Percentiles rank a stretch among this genome's conserved stretches.
These are phyloP conservation scores for Candida nemodendra DNA, from an alignment of 805 yeast genomes.

Conservation along the genomic window DNA sequence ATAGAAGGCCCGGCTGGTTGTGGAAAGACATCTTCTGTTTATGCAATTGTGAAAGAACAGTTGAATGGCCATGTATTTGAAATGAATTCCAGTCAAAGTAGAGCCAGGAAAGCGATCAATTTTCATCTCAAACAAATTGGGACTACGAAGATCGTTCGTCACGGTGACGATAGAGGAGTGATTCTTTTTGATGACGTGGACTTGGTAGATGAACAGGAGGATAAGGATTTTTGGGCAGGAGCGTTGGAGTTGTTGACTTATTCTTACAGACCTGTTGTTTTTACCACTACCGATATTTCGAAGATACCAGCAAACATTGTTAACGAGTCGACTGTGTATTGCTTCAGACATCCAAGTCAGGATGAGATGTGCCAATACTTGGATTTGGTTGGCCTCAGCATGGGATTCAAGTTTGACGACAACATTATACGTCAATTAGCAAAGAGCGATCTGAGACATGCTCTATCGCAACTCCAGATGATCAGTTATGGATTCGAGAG, in stretches of 20 bases:
- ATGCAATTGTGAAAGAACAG: constrained; percentile 58
- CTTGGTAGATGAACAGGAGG: constrained; percentile 68
- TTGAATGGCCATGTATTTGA: constrained; percentile 76
- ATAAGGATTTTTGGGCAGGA: constrained; percentile 77
- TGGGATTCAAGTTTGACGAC: constrained; percentile 26
- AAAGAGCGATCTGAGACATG: constrained; percentile 24
- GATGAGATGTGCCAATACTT: constrained; percentile 21
- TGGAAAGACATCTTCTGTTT: constrained; percentile 76
- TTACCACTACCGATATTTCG: constrained; percentile 29
- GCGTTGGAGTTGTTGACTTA: constrained; percentile 54
- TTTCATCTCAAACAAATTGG: constrained; percentile 72
- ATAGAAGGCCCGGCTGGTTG: constrained; percentile 69
- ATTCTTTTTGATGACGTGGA: constrained; percentile 87
- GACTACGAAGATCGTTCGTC: constrained; percentile 78
- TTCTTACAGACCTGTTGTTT: constrained; percentile 35
- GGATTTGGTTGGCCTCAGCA: constrained; percentile 26
- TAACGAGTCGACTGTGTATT: constrained; percentile 28
- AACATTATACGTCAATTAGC: constrained; percentile 17
- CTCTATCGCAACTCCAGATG: constrained; percentile 31
- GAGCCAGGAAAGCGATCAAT: constrained; percentile 70
- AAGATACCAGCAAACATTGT: constrained; percentile 30
- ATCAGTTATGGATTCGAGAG: constrained; percentile 22
- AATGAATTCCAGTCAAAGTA: constrained; percentile 67
- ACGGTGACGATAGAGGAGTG: constrained; percentile 48
- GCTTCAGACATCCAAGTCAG: constrained; percentile 13